Conservation (phyloP, 2,329 filamentous ascomycete species). For the Parascedosporium putredinis region DNA sequence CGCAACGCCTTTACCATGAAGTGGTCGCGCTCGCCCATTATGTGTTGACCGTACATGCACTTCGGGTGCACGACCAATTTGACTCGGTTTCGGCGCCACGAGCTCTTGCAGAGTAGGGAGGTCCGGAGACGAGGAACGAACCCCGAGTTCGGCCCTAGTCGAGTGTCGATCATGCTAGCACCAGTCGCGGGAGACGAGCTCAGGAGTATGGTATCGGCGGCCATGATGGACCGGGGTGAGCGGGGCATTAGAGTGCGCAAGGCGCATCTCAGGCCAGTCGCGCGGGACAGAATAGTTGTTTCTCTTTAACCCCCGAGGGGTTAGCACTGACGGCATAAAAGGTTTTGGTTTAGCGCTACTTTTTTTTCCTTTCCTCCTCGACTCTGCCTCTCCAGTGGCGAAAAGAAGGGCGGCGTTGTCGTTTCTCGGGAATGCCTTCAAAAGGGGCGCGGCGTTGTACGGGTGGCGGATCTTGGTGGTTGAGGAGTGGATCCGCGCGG, state of each 20-base stretch:
- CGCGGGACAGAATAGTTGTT: constrained; percentile 4
- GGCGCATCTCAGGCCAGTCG: constrained; percentile 6
- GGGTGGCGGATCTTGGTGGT: no score
- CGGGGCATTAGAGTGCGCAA: constrained; percentile 6
- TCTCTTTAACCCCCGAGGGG: not conserved
- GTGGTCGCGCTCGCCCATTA: no score
- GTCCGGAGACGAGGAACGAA: constrained; percentile 8
- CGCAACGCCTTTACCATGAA: no score
- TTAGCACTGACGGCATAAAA: not conserved
- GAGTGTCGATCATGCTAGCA: not conserved
- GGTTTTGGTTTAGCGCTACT: no score
- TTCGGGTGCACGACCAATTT: not conserved
- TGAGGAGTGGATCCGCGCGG: not conserved
- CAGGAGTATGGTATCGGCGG: not conserved
- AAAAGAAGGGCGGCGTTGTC: no score
- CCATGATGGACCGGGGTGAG: not conserved
- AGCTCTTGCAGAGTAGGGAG: constrained; percentile 6
- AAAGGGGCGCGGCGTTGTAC: no score
- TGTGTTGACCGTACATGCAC: not conserved
- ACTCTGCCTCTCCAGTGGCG: no score
- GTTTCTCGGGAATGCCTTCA: no score
- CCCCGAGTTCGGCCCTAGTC: no score
- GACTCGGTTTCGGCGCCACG: not conserved
- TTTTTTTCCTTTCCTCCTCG: no score
- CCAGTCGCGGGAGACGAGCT: constrained; percentile 2